phyloP scores from a whole-genome alignment of 2,329 filamentous ascomycete species.

The Colletotrichum melonis region DNA sequence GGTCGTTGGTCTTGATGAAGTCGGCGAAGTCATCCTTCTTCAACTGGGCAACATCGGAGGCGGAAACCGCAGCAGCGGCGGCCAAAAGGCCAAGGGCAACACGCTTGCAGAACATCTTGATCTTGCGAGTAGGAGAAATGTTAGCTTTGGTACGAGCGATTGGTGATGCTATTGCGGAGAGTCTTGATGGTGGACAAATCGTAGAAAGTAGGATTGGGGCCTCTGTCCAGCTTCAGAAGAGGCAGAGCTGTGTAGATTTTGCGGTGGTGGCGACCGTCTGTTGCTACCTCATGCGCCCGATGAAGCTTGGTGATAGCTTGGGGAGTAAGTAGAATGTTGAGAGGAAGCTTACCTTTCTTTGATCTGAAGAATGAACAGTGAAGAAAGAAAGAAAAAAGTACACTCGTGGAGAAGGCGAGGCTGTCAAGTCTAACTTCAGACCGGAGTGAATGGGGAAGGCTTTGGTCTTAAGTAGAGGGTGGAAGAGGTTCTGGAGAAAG shows the following conservation, averaged over 20 bases:
- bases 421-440: conserved; percentile 4
- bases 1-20: conserved; percentile 86
- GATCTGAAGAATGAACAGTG: conserved; percentile 31
- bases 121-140: conserved; percentile 12
- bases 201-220: neutral
- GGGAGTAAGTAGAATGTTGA: neutral
- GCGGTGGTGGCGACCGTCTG: neutral
- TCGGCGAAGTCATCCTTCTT: conserved; percentile 88
- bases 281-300: neutral
- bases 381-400: conserved; percentile 23
- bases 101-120: conserved; percentile 62
- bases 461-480: conserved; percentile 29
- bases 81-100: conserved; percentile 66
- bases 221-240: neutral
- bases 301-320: neutral
- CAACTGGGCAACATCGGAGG: conserved; percentile 83
- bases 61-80: conserved; percentile 67
- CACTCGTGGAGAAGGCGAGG: conserved; percentile 23
- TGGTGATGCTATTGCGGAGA: neutral
- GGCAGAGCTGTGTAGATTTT: conserved; percentile 7
- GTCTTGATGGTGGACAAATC: neutral
- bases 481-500: conserved; percentile 22
- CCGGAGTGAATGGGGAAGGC: conserved; percentile 9
- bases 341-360: conserved; percentile 32
- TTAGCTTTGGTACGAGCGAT: neutral